Conservation (phyloP, 1,284 basidiomycete species). For the Marasmius fiardii region DNA sequence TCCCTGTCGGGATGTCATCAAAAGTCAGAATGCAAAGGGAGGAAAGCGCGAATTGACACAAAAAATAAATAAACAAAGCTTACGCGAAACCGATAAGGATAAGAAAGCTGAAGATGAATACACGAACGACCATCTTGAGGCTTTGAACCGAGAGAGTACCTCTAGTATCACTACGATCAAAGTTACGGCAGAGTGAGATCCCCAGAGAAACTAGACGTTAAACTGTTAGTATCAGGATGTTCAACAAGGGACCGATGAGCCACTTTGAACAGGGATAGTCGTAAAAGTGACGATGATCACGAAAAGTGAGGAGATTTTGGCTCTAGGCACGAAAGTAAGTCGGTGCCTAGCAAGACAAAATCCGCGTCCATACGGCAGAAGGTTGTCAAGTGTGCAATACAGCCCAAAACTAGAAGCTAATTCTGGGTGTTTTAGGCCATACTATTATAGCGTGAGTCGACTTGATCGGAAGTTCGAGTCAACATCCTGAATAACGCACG, state of each 20-base stretch:
- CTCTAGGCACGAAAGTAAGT: constrained; percentile 6
- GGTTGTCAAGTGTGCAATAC: constrained; percentile 12
- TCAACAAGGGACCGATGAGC: not conserved
- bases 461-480: not conserved
- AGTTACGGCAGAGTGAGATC: constrained; percentile 17
- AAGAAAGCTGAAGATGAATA: constrained; percentile 26
- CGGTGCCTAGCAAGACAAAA: not conserved
- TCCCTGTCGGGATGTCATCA: constrained; percentile 4
- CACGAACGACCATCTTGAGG: constrained; percentile 24
- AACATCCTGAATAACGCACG: constrained; percentile 9
- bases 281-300: constrained; percentile 14
- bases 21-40: not conserved
- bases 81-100: constrained; percentile 14
- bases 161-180: constrained; percentile 9
- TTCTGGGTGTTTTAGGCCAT: constrained; percentile 5
- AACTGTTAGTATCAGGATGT: not conserved
- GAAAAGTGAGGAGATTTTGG: constrained; percentile 15
- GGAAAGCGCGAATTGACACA: no score
- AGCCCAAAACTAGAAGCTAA: constrained; percentile 9
- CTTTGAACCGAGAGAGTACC: constrained; percentile 18
- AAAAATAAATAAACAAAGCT: not conserved
- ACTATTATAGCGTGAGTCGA: not conserved
- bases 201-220: constrained; percentile 15
- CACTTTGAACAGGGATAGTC: constrained; percentile 16
- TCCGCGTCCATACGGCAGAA: constrained; percentile 11